A percentile compares a stretch with the other conserved stretches of the same genome.
Evolutionary conservation across 129 eudicot species (phyloP).

Genomic region (Scalesia atractyloides): DNA sequence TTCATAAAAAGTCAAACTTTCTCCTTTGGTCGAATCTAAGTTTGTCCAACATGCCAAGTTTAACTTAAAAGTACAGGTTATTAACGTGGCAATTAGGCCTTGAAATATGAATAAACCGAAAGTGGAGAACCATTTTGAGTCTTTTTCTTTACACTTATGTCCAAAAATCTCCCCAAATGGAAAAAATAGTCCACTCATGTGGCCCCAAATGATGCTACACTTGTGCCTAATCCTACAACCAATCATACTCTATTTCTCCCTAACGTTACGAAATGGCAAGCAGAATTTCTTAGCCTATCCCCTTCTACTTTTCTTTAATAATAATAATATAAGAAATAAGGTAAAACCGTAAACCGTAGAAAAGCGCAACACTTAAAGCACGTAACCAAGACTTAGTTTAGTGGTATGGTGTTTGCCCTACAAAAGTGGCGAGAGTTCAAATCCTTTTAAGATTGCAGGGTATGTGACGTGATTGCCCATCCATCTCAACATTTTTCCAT

Average conservation of each 20-base stretch:
- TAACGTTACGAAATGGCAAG: conserved; percentile 24
- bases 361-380: neutral
- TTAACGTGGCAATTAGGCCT: neutral
- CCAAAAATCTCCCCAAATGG: conserved; percentile 9
- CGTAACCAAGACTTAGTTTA: neutral
- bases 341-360: neutral
- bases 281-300: neutral
- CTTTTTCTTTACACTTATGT: conserved; percentile 11
- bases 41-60: neutral
- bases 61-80: conserved; percentile 4
- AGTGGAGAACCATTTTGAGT: conserved; percentile 13
- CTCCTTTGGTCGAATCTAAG: neutral
- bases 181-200: conserved; percentile 31
- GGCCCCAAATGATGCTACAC: conserved; percentile 29
- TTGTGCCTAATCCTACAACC: conserved; percentile 28
- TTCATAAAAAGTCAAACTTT: too few species aligned
- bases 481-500: too few species aligned
- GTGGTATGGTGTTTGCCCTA: neutral
- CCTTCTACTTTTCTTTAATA: too few species aligned
- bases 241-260: conserved; percentile 25
- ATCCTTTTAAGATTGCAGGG: too few species aligned
- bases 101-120: conserved; percentile 19
- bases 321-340: neutral
- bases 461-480: too few species aligned
- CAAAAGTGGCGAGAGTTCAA: too few species aligned